Percentiles rank a stretch among this genome's conserved stretches.
Conservation (phyloP, 345 rosid species). For the Eucalyptus microcorys region DNA sequence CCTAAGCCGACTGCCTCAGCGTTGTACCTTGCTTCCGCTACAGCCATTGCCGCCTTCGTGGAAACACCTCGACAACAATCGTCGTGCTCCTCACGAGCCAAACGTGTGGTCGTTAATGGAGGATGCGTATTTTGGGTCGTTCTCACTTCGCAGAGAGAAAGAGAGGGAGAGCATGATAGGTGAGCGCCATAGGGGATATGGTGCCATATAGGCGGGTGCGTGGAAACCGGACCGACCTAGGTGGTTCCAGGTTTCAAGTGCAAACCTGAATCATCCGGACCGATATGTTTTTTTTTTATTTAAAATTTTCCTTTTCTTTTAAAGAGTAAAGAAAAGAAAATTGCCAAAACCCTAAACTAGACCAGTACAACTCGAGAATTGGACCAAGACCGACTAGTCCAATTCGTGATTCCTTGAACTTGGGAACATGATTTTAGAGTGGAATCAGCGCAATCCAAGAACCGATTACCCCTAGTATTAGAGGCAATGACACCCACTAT, state of each 20-base stretch:
- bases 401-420: too few species aligned
- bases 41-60: not conserved
- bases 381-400: too few species aligned
- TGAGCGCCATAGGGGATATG: not conserved
- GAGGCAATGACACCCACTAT: not conserved
- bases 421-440: too few species aligned
- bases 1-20: not conserved
- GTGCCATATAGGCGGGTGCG: not conserved
- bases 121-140: not conserved
- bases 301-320: too few species aligned
- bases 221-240: too few species aligned
- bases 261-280: accelerated
- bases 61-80: not conserved
- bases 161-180: not conserved
- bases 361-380: not conserved
- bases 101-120: not conserved
- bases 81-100: not conserved
- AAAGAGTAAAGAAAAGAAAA: not conserved
- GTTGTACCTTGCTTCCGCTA: not conserved
- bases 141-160: not conserved
- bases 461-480: not conserved
- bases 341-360: not conserved
- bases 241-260: not conserved
- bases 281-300: too few species aligned
- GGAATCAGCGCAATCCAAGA: accelerated